A percentile compares a stretch with the other conserved stretches of the same genome.
Conservation (phyloP, 768 basidiomycete genomes). For the Termitomyces sp. region DNA sequence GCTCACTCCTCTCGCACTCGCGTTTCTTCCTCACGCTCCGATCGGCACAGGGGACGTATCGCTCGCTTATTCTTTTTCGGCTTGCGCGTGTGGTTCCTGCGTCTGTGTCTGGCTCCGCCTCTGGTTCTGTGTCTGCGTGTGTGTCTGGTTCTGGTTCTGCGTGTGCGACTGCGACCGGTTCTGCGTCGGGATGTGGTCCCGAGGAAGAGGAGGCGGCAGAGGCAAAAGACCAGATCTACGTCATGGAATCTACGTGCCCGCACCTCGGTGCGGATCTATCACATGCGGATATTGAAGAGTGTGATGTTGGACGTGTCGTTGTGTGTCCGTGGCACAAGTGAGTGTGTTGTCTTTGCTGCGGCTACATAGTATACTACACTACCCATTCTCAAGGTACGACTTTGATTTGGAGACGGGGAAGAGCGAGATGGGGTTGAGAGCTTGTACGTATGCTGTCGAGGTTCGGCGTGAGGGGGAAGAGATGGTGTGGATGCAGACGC, state of each 20-base stretch:
- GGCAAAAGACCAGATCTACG: constrained; percentile 46
- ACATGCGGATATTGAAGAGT: constrained; percentile 75
- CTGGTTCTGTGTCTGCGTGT: too few species aligned
- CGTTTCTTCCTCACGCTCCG: too few species aligned
- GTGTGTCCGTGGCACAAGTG: constrained; percentile 78
- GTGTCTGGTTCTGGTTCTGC: too few species aligned
- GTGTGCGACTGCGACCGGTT: too few species aligned
- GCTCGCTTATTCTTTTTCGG: too few species aligned
- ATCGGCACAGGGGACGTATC: too few species aligned
- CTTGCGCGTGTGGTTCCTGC: too few species aligned
- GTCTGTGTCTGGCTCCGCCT: too few species aligned
- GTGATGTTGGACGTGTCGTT: constrained; percentile 48
- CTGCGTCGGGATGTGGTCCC: too few species aligned
- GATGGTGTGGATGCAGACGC: constrained; percentile 53
- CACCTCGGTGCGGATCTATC: constrained; percentile 78
- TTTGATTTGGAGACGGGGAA: constrained; percentile 66
- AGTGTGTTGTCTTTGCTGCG: constrained; percentile 4
- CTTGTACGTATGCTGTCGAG: constrained; percentile 62
- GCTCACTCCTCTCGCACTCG: too few species aligned
- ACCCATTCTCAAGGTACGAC: constrained; percentile 52
- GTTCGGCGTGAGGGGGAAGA: constrained; percentile 35
- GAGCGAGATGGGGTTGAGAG: constrained; percentile 61
- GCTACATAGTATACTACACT: too few species aligned
- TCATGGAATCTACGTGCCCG: constrained; percentile 78
- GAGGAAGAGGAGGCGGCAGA: too few species aligned